phyloP scores from a whole-genome alignment of 805 yeast genomes.

The Yarrowia divulgata region DNA sequence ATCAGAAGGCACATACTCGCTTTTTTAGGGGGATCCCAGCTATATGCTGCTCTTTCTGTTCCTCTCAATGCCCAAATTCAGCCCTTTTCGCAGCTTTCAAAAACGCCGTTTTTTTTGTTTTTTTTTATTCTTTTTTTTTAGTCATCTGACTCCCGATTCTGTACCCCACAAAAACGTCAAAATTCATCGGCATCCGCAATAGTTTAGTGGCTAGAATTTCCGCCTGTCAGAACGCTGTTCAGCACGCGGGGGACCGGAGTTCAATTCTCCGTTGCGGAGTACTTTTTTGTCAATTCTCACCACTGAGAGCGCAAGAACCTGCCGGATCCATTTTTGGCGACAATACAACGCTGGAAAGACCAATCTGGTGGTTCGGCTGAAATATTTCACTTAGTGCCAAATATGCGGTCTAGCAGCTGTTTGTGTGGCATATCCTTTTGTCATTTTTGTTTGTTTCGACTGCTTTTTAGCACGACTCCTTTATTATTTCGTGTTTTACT shows the following conservation, averaged over 20 bases:
- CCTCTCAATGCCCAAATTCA: too few species aligned
- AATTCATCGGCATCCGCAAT: slow-evolving; percentile 41
- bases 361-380: not conserved
- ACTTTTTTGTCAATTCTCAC: not conserved
- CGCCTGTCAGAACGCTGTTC: slow-evolving; percentile 49
- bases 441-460: not conserved
- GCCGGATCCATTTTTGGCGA: not conserved
- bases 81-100: too few species aligned
- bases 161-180: not conserved
- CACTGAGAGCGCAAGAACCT: not conserved
- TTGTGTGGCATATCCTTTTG: slow-evolving; percentile 1
- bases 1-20: too few species aligned
- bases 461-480: not conserved
- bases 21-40: too few species aligned
- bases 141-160: not conserved
- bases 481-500: not conserved
- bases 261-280: slow-evolving; percentile 35
- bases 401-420: not conserved
- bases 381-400: not conserved
- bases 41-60: too few species aligned
- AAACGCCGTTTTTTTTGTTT: too few species aligned
- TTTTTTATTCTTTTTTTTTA: not conserved
- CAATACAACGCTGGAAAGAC: not conserved
- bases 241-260: slow-evolving; percentile 39
- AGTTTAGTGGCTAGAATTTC: slow-evolving; percentile 54